Percentiles rank a stretch among this genome's conserved stretches.
Conservation (phyloP, 2,329 filamentous ascomycete genomes). For the Nothopassalora personata region DNA sequence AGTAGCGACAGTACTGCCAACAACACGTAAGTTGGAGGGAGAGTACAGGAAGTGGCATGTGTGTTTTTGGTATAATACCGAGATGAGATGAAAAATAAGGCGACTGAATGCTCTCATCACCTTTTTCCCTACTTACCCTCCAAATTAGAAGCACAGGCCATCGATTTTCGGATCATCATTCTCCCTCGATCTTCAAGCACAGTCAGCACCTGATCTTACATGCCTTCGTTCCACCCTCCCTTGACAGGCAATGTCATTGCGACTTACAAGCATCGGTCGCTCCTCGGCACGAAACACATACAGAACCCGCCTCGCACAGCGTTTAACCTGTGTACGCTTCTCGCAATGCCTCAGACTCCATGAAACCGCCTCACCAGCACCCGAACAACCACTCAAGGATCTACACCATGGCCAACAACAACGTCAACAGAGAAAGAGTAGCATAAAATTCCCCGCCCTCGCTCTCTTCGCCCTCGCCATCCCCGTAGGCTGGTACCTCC, state of each 20-base stretch:
- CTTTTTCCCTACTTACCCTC: not conserved
- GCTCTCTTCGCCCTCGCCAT: conserved; percentile 19
- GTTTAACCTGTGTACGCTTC: not conserved
- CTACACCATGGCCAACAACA: conserved; percentile 3
- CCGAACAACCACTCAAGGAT: not conserved
- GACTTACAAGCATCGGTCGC: not conserved
- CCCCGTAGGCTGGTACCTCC: conserved; percentile 21
- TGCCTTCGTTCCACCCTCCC: not conserved
- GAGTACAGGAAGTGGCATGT: not conserved
- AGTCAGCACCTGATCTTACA: not conserved
- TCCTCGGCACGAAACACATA: not conserved
- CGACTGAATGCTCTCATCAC: not conserved
- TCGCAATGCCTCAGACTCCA: not conserved
- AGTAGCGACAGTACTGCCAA: not conserved
- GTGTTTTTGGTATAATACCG: not conserved
- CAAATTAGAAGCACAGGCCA: not conserved
- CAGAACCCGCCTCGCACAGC: not conserved
- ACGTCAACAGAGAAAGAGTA: conserved; percentile 4
- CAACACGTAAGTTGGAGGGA: not conserved
- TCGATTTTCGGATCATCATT: not conserved
- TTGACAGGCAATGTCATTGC: not conserved
- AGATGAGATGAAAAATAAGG: not conserved
- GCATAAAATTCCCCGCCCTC: conserved; percentile 16
- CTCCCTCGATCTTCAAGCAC: not conserved
- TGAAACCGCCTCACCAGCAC: not conserved